phyloP scores from a whole-genome alignment of 2,329 filamentous ascomycete species.

The Verticillium tricorpus region DNA sequence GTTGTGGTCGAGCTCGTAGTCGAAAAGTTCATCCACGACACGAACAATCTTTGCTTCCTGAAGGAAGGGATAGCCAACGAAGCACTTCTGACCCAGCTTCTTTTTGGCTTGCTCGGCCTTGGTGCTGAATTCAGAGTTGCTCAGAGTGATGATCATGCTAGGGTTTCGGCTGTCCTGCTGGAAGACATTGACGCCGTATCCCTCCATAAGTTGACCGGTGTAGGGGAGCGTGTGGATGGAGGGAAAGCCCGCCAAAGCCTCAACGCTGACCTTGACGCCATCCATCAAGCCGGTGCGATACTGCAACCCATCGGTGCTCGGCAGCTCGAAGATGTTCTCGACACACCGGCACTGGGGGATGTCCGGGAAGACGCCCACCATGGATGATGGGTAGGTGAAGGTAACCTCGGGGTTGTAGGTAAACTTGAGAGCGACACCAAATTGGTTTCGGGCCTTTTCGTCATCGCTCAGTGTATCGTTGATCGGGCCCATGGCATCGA shows the following conservation, averaged over 20 bases:
- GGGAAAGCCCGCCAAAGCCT: constrained; percentile 90
- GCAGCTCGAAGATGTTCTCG: constrained; percentile 94
- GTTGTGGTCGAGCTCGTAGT: constrained; percentile 68
- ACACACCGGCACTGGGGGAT: constrained; percentile 83
- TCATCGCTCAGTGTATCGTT: constrained; percentile 73
- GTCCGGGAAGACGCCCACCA: constrained; percentile 87
- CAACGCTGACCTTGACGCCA: constrained; percentile 74
- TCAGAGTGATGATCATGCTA: constrained; percentile 87
- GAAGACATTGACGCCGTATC: constrained; percentile 90
- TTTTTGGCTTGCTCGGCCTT: constrained; percentile 68
- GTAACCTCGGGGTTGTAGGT: constrained; percentile 74
- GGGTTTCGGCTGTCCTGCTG: constrained; percentile 94
- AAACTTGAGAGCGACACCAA: constrained; percentile 90
- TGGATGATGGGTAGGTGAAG: constrained; percentile 81
- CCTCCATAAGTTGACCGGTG: constrained; percentile 63
- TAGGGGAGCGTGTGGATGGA: constrained; percentile 83
- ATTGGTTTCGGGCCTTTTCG: constrained; percentile 80
- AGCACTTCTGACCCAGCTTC: constrained; percentile 80
- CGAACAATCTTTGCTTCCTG: constrained; percentile 87
- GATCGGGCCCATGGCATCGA: constrained; percentile 80
- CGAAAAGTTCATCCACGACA: constrained; percentile 90
- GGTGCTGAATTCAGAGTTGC: constrained; percentile 67
- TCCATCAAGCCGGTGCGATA: constrained; percentile 79
- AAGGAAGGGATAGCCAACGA: constrained; percentile 91
- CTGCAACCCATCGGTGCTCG: constrained; percentile 84